Evolutionary conservation across 1,284 basidiomycete genomes (phyloP).

Genomic region (Schizophyllum commune): DNA sequence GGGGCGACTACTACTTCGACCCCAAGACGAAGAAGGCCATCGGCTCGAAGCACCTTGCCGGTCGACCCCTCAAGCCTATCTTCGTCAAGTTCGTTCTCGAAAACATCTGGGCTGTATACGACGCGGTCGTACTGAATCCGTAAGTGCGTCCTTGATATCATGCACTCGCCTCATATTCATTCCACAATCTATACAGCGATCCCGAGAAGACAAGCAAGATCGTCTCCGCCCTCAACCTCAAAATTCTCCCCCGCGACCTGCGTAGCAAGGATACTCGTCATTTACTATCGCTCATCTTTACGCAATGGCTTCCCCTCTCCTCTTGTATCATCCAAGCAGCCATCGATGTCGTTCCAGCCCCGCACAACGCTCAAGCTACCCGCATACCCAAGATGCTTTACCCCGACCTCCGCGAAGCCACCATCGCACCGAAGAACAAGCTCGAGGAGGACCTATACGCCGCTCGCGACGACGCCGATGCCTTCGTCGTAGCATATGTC

Average conservation of each 20-base stretch:
- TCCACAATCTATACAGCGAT: constrained; percentile 45
- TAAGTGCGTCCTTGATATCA: constrained; percentile 35
- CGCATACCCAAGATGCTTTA: constrained; percentile 93
- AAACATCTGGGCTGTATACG: constrained; percentile 96
- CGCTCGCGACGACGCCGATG: constrained; percentile 54
- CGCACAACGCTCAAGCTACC: constrained; percentile 72
- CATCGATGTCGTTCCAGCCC: constrained; percentile 89
- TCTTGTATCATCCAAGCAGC: constrained; percentile 89
- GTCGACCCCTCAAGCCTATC: constrained; percentile 86
- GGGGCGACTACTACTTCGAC: constrained; percentile 98
- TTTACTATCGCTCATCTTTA: constrained; percentile 82
- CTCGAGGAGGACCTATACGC: constrained; percentile 80
- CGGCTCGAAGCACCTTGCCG: constrained; percentile 83
- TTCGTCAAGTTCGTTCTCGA: constrained; percentile 98
- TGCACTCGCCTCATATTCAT: constrained; percentile 40
- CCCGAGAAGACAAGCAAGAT: constrained; percentile 88
- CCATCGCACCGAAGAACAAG: constrained; percentile 60
- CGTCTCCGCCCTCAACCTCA: constrained; percentile 75
- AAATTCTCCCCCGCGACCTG: constrained; percentile 84
- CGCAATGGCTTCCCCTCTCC: constrained; percentile 95
- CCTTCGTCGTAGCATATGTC: constrained; percentile 79
- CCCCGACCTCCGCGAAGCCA: constrained; percentile 61
- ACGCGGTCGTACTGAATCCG: constrained; percentile 82
- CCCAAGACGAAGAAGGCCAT: constrained; percentile 94
- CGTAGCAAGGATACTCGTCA: constrained; percentile 86